phyloP scores from a whole-genome alignment of 768 basidiomycete genomes.

The Cyclocybe cylindracea region DNA sequence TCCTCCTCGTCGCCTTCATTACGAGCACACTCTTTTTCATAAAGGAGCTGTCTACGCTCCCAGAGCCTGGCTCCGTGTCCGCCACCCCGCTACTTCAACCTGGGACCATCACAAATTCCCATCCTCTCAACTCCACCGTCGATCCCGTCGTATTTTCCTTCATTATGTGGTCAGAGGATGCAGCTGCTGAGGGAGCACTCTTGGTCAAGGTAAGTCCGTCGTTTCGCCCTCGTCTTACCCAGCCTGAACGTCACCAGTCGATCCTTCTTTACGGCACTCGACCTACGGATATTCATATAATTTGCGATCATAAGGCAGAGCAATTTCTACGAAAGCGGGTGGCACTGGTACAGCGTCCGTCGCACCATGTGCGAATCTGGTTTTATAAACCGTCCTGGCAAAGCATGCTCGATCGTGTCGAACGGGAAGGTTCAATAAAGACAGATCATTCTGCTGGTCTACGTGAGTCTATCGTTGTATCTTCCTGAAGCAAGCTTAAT shows the following conservation, averaged over 20 bases:
- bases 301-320: constrained; percentile 47
- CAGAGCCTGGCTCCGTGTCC: constrained; percentile 6
- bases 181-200: constrained; percentile 42
- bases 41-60: constrained; percentile 9
- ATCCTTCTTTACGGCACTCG: constrained; percentile 38
- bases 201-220: constrained; percentile 38
- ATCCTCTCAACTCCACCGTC: background rate
- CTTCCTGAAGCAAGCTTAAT: background rate
- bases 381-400: constrained; percentile 44
- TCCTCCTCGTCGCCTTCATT: constrained; percentile 11
- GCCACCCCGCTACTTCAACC: background rate
- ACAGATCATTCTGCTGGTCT: constrained; percentile 50
- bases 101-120: background rate
- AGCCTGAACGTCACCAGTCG: constrained; percentile 21
- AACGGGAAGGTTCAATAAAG: constrained; percentile 45
- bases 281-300: constrained; percentile 42
- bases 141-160: constrained; percentile 43
- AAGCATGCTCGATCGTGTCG: constrained; percentile 42
- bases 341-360: constrained; percentile 37
- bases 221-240: constrained; percentile 4
- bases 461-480: constrained; percentile 32
- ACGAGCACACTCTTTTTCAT: constrained; percentile 19
- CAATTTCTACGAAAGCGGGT: constrained; percentile 37
- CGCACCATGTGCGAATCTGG: constrained; percentile 35
- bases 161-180: constrained; percentile 43